Conservation (phyloP, 805 yeast genomes). For the Starmerella bombicola region DNA sequence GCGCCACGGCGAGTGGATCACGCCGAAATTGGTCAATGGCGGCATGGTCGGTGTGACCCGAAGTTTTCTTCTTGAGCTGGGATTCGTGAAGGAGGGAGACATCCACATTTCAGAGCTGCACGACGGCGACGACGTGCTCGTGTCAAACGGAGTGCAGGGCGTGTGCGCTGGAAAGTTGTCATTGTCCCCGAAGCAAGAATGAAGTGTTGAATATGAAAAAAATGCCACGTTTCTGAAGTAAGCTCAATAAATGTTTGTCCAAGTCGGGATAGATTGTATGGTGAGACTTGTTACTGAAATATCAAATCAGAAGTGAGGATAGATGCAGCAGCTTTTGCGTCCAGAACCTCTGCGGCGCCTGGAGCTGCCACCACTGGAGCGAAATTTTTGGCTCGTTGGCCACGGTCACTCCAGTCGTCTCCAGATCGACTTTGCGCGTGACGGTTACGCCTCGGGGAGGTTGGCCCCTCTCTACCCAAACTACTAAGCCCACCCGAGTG, state of each 20-base stretch:
- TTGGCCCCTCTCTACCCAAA: constrained; percentile 58
- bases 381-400: constrained; percentile 30
- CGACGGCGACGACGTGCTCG: constrained; percentile 55
- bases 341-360: constrained; percentile 36
- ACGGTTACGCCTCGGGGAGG: constrained; percentile 29
- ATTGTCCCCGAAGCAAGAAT: background rate
- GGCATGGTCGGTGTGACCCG: constrained; percentile 79
- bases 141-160: constrained; percentile 79
- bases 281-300: background rate
- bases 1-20: constrained; percentile 50
- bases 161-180: constrained; percentile 28
- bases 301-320: constrained; percentile 40
- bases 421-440: constrained; percentile 40
- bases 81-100: constrained; percentile 42
- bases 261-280: too few species aligned
- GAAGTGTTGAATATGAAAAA: background rate
- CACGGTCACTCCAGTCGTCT: constrained; percentile 49
- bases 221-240: too few species aligned
- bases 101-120: constrained; percentile 37
- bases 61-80: constrained; percentile 45
- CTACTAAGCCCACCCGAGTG: constrained; percentile 61
- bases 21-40: constrained; percentile 67
- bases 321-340: constrained; percentile 75
- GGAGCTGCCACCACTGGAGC: constrained; percentile 3
- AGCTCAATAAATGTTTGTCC: too few species aligned